Evolutionary conservation across 1,284 basidiomycete species (phyloP).

Genomic region (Volvariella surrecta): DNA sequence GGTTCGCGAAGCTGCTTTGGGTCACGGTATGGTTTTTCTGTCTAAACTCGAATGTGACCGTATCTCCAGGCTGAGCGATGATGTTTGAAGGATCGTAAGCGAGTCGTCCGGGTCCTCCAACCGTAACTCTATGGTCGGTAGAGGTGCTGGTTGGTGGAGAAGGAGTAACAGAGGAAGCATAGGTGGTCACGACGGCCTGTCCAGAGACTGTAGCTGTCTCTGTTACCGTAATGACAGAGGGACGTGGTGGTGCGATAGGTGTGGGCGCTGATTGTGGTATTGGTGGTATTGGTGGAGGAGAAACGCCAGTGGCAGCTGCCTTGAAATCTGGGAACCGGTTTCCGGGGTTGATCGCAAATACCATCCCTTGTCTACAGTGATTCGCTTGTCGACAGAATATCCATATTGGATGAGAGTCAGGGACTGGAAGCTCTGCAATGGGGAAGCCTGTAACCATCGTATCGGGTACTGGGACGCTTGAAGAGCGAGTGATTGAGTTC

Average conservation of each 20-base stretch:
- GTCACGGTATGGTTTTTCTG: conserved; percentile 44
- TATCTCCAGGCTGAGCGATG: conserved; percentile 47
- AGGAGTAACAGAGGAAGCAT: conserved; percentile 14
- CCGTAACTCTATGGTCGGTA: conserved; percentile 37
- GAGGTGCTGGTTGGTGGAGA: conserved; percentile 11
- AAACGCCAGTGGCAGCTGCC: conserved; percentile 32
- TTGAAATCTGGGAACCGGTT: conserved; percentile 44
- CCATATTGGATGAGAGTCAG: conserved; percentile 48
- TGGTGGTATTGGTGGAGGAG: conserved; percentile 4
- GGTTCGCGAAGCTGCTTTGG: conserved; percentile 46
- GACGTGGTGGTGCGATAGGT: conserved; percentile 14
- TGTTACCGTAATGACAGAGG: conserved; percentile 8
- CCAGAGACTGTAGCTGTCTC: conserved; percentile 6
- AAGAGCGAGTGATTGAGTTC: conserved; percentile 1
- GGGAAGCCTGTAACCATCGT: conserved; percentile 36
- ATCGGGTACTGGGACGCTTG: conserved; percentile 42
- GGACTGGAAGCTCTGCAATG: conserved; percentile 32
- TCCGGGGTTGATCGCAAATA: conserved; percentile 56
- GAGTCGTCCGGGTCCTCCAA: conserved; percentile 38
- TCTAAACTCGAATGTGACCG: conserved; percentile 53
- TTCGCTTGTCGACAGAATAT: conserved; percentile 40
- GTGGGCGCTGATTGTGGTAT: conserved; percentile 16
- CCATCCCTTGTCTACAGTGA: conserved; percentile 49
- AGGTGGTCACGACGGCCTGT: conserved; percentile 1
- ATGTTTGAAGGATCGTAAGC: conserved; percentile 47